phyloP scores from a whole-genome alignment of 805 yeast genomes.

The Yamadazyma tumulicola region DNA sequence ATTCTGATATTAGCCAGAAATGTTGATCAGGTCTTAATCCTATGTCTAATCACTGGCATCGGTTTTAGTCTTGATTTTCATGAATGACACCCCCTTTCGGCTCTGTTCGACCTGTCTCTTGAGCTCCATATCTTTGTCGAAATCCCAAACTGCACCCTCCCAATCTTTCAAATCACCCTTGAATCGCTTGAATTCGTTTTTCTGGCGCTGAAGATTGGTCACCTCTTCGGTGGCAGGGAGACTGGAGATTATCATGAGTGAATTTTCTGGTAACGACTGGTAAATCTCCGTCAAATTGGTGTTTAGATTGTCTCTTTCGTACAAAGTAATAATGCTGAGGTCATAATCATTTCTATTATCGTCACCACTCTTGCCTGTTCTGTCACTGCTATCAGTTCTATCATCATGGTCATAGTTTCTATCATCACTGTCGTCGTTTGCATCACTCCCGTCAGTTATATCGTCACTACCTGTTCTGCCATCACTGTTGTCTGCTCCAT shows the following conservation, averaged over 20 bases:
- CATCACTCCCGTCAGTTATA: conserved; percentile 52
- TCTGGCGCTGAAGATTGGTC: neutral
- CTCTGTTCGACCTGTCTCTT: conserved; percentile 48
- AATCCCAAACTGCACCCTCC: conserved; percentile 46
- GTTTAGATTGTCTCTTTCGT: too few species aligned
- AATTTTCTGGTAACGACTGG: conserved; percentile 47
- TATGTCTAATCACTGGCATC: too few species aligned
- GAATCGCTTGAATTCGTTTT: conserved; percentile 38
- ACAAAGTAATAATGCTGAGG: too few species aligned
- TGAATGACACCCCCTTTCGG: conserved; percentile 56
- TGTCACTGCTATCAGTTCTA: too few species aligned
- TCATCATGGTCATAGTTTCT: too few species aligned
- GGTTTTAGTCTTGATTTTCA: too few species aligned
- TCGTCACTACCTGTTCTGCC: conserved; percentile 38
- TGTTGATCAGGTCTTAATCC: too few species aligned
- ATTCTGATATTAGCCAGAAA: too few species aligned
- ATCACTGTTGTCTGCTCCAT: conserved; percentile 37
- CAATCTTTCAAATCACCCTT: conserved; percentile 41
- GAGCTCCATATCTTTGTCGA: conserved; percentile 45
- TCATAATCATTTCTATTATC: too few species aligned
- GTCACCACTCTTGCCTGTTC: too few species aligned
- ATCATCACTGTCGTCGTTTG: too few species aligned
- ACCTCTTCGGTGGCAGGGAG: neutral
- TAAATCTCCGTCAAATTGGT: conserved; percentile 47
- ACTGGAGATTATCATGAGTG: neutral